Evolutionary conservation across 495 filamentous ascomycete species (phyloP).

Genomic region (Aspergillus nanangensis): DNA sequence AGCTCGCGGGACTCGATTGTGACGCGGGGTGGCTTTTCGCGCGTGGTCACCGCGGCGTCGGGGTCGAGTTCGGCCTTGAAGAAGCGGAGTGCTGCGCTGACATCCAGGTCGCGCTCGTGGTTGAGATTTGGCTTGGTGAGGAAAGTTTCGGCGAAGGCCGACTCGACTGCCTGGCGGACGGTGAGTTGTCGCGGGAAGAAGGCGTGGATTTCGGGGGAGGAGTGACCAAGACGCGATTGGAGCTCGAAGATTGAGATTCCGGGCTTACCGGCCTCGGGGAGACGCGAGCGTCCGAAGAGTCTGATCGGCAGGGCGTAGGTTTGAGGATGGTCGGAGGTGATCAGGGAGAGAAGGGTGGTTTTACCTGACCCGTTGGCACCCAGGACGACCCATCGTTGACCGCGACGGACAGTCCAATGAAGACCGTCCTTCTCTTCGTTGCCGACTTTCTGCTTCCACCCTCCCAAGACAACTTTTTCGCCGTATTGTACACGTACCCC

Average conservation of each 20-base stretch:
- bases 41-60: slow-evolving; percentile 6
- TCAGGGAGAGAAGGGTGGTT: slow-evolving; percentile 85
- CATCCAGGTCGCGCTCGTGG: slow-evolving; percentile 44
- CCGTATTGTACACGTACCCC: slow-evolving; percentile 78
- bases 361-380: slow-evolving; percentile 82
- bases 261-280: slow-evolving; percentile 65
- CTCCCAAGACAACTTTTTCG: slow-evolving; percentile 68
- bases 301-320: slow-evolving; percentile 83
- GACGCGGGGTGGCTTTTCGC: slow-evolving; percentile 10
- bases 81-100: slow-evolving; percentile 64
- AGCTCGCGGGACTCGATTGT: not conserved
- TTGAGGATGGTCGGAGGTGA: slow-evolving; percentile 94
- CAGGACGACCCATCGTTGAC: slow-evolving; percentile 86
- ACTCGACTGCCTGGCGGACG: slow-evolving; percentile 70
- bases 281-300: slow-evolving; percentile 75
- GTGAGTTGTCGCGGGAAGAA: slow-evolving; percentile 82
- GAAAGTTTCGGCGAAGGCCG: slow-evolving; percentile 87
- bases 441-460: slow-evolving; percentile 62
- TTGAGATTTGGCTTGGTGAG: slow-evolving; percentile 60
- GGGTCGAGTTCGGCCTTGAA: slow-evolving; percentile 74
- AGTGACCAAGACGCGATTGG: slow-evolving; percentile 84
- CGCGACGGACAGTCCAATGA: slow-evolving; percentile 76
- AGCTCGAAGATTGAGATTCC: slow-evolving; percentile 90
- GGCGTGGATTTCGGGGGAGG: slow-evolving; percentile 87
- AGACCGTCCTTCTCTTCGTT: slow-evolving; percentile 52